Conservation (phyloP, 768 basidiomycete genomes). For the Lactarius sanguifluus region DNA sequence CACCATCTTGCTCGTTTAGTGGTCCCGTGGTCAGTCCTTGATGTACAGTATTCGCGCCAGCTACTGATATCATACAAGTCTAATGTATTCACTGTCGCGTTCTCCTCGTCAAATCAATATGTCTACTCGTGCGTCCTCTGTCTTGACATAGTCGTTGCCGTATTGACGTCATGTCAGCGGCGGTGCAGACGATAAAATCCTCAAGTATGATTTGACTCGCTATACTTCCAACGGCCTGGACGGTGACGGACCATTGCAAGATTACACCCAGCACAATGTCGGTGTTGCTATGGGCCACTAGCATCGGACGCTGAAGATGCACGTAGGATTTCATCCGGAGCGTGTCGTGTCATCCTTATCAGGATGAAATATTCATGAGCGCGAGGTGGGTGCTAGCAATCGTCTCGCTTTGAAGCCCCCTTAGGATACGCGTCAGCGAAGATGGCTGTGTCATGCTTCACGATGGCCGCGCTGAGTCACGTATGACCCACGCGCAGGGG, state of each 20-base stretch:
- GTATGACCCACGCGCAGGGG: conserved; percentile 44
- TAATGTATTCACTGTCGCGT: conserved; percentile 69
- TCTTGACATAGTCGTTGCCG: conserved; percentile 1
- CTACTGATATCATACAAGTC: conserved; percentile 41
- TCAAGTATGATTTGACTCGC: conserved; percentile 26
- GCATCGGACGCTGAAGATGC: conserved; percentile 16
- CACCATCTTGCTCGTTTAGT: conserved; percentile 33
- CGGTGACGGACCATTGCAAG: conserved; percentile 9
- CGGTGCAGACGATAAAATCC: conserved; percentile 25
- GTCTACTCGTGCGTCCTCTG: conserved; percentile 58
- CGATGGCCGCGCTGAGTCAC: conserved; percentile 49
- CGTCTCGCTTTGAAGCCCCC: neutral
- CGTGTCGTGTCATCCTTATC: conserved; percentile 62
- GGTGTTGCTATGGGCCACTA: conserved; percentile 14
- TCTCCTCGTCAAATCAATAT: conserved; percentile 64
- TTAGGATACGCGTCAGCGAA: conserved; percentile 46
- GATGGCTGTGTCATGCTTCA: conserved; percentile 66
- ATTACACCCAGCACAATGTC: conserved; percentile 32
- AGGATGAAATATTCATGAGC: conserved; percentile 68
- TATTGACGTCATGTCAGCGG: conserved; percentile 10
- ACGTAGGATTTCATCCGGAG: conserved; percentile 63
- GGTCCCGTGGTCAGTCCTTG: conserved; percentile 34
- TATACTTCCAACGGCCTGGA: conserved; percentile 4
- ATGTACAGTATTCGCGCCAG: neutral
- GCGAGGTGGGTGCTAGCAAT: conserved; percentile 52